Percentiles rank a stretch among this genome's conserved stretches.
Evolutionary conservation across 208 protist genomes (phyloP).

Genomic region (Trypanosoma mega): DNA sequence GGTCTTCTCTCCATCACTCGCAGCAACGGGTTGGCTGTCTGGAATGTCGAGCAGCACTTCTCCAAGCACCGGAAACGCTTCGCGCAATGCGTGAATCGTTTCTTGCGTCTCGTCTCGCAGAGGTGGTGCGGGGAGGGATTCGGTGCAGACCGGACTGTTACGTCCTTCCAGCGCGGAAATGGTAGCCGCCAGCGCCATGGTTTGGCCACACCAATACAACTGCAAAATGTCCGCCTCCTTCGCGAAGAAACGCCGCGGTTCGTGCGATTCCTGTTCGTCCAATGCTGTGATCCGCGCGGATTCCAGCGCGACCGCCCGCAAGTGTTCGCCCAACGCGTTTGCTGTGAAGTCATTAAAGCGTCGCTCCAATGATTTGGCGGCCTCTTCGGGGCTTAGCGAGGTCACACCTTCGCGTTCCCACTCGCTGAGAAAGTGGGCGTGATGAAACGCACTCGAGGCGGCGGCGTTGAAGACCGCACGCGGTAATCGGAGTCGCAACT

Average conservation of each 20-base stretch:
- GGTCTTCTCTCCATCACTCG: too few species aligned
- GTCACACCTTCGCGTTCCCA: neutral
- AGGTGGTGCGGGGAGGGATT: too few species aligned
- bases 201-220: conserved; percentile 25
- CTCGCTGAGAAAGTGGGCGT: conserved; percentile 10
- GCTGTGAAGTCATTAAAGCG: conserved; percentile 9
- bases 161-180: conserved; percentile 3
- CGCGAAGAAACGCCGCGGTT: neutral
- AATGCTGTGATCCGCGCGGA: neutral
- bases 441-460: conserved; percentile 14
- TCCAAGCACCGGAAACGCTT: neutral
- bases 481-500: conserved; percentile 1
- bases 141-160: too few species aligned
- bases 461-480: conserved; percentile 14
- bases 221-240: conserved; percentile 14
- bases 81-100: neutral
- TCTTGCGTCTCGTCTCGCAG: neutral
- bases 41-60: too few species aligned
- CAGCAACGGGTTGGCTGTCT: too few species aligned
- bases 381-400: neutral
- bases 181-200: conserved; percentile 25
- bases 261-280: neutral
- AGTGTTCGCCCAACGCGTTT: conserved; percentile 12
- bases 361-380: neutral
- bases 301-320: conserved; percentile 15